These are phyloP conservation scores for Juncus effusus DNA, from an alignment of 176 grass and related monocot genomes.

Conservation along the genomic window DNA sequence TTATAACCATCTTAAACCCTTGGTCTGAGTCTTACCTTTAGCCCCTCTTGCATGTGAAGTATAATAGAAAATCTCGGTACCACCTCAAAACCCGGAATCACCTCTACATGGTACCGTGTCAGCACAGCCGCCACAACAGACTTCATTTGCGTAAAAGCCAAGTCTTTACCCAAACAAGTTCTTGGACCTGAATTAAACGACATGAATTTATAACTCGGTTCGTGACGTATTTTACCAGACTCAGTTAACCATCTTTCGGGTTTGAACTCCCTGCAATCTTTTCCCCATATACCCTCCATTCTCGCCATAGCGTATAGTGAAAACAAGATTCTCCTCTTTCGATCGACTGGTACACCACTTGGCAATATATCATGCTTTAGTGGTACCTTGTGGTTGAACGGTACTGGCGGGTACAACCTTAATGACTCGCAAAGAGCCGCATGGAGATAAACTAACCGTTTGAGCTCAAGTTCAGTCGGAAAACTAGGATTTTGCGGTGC, in stretches of 20 bases:
- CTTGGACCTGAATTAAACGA: constrained; percentile 74
- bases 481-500: constrained; percentile 12
- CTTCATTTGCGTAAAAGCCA: constrained; percentile 70
- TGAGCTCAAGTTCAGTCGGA: constrained; percentile 34
- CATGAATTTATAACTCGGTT: constrained; percentile 75
- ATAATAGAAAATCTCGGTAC: constrained; percentile 63
- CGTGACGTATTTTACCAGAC: constrained; percentile 41
- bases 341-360: constrained; percentile 35
- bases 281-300: constrained; percentile 80
- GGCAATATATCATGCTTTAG: constrained; percentile 48
- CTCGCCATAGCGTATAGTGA: constrained; percentile 67
- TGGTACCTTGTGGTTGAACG: constrained; percentile 61
- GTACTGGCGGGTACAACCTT: constrained; percentile 67
- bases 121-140: constrained; percentile 43
- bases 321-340: constrained; percentile 34
- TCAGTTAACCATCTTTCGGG: constrained; percentile 69
- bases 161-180: constrained; percentile 55
- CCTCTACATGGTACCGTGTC: constrained; percentile 44
- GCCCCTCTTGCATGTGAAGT: constrained; percentile 70
- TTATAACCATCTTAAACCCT: neutral
- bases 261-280: constrained; percentile 72
- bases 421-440: constrained; percentile 70
- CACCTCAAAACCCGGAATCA: constrained; percentile 19
- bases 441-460: constrained; percentile 58
- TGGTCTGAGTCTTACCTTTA: constrained; percentile 39